Conservation (phyloP, 2,329 filamentous ascomycete species). For the Dactylonectria macrodidyma region DNA sequence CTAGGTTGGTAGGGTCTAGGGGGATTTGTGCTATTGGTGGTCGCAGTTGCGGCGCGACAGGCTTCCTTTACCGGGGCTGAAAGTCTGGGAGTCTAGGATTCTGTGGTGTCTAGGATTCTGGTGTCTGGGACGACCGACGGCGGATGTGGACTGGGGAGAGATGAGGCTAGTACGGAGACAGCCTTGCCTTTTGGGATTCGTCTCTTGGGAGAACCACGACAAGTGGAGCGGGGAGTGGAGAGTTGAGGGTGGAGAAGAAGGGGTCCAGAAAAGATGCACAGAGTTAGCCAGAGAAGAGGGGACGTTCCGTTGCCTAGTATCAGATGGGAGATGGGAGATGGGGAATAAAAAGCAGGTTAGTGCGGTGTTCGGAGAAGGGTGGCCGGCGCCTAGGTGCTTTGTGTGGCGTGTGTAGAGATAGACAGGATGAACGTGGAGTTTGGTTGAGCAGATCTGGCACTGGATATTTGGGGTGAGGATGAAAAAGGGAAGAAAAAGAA, state of each 20-base stretch:
- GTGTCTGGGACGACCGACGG: slow-evolving; percentile 9
- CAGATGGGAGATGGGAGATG: slow-evolving; percentile 7
- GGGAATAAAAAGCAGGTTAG: slow-evolving; percentile 15
- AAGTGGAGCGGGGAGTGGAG: slow-evolving; percentile 24
- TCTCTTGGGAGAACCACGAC: slow-evolving; percentile 2
- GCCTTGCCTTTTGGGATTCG: slow-evolving; percentile 7
- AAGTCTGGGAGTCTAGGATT: slow-evolving; percentile 18
- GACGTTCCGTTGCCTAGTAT: slow-evolving; percentile 21
- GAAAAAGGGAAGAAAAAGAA: background rate
- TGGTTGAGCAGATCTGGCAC: slow-evolving; percentile 14
- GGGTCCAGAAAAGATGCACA: slow-evolving; percentile 30
- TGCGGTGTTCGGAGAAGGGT: slow-evolving; percentile 7
- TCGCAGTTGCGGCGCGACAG: slow-evolving; percentile 28
- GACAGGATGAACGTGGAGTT: slow-evolving; percentile 25
- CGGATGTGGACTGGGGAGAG: slow-evolving; percentile 26
- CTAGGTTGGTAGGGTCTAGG: slow-evolving; percentile 1
- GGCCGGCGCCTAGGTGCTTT: slow-evolving; percentile 11
- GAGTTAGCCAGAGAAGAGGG: slow-evolving; percentile 23
- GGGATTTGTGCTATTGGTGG: slow-evolving; percentile 1
- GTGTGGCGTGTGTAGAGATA: slow-evolving; percentile 16
- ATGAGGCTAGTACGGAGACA: slow-evolving; percentile 17
- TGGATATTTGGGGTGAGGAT: slow-evolving; percentile 11
- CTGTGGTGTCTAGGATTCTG: no score
- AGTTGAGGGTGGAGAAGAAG: slow-evolving; percentile 29
- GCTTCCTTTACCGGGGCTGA: slow-evolving; percentile 15